Evolutionary conservation across 1,284 basidiomycete species (phyloP), one percentile per base, ranked within the genome.

Genomic region (Mycosarcoma mackinlayi): DNA sequence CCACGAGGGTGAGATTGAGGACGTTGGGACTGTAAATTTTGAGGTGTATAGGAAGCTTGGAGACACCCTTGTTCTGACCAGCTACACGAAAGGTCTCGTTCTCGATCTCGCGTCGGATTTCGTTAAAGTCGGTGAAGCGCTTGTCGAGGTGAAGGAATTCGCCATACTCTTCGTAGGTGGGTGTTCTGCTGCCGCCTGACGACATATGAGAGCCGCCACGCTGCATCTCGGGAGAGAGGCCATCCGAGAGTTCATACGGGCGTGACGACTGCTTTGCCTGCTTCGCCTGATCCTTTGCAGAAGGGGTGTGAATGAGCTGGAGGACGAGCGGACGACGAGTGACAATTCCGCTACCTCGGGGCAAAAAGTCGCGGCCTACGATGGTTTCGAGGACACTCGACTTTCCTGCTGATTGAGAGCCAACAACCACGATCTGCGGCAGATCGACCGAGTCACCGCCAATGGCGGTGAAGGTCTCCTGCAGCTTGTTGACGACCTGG

Each of bases 1-100:
- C 95, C 40, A 98, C 95, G 68, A 98, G 84, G 2, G 95, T 98
- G 78, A 98, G 85, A 84, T 98, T 95, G 76, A 98, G 86, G 16
- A 98, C 95, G 79, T 94, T 89, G 23, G 94, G 93, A 72, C 93
- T 94, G 84, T 92, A 95, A 85, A 98, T 95, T 82, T 93, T 89
- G 70, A 98, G 86, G 69, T 92, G 91, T 81, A 97, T 98, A 6
- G 95, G 94, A 54, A 97, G 84, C 83, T 94, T 94, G 85, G 92
- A 94, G 64, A 98, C 91, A 51, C 96, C 95, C 85, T 98, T 99
- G 85, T 98, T 98, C 86, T 98, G 94, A 0, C 95, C 95, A 0
- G 96, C 95, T 25, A 99, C 95, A 40, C 95, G 87, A 83, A 91
- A 94, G 3, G 96, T 98, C 86, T 99, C 96, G 82, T 93, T 92